Conservation (phyloP, 768 basidiomycete species). For the Hypsizygus marmoreus region DNA sequence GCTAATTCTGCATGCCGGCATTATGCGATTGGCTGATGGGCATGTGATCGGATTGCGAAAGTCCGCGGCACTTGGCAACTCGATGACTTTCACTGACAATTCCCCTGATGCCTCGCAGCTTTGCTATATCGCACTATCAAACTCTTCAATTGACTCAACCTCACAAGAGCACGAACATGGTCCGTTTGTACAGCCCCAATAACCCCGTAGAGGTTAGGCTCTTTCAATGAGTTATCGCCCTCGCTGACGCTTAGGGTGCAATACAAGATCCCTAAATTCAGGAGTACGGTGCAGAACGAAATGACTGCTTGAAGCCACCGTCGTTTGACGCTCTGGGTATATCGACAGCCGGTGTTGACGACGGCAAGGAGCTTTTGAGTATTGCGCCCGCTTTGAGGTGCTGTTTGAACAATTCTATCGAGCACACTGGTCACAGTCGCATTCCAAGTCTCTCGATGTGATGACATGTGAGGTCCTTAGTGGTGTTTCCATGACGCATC, state of each 20-base stretch:
- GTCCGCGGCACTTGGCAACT: too few relatives aligned
- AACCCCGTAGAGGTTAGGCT: constrained; percentile 8
- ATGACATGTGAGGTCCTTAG: too few relatives aligned
- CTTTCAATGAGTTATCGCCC: constrained; percentile 5
- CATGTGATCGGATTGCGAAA: too few relatives aligned
- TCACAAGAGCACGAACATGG: constrained; percentile 9
- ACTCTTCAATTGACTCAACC: constrained; percentile 1
- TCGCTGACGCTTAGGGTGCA: constrained; percentile 9
- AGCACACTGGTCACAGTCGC: too few relatives aligned
- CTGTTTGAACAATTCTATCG: constrained; percentile 21
- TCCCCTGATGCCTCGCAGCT: too few relatives aligned
- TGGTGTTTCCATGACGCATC: too few relatives aligned
- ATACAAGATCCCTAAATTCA: constrained; percentile 11
- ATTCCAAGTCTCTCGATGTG: too few relatives aligned
- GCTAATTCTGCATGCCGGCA: constrained; percentile 2
- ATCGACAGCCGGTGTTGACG: constrained; percentile 11
- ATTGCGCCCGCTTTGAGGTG: constrained; percentile 2
- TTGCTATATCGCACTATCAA: constrained; percentile 2
- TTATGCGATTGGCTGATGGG: constrained; percentile 3
- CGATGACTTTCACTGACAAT: too few relatives aligned
- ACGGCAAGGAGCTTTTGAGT: constrained; percentile 12
- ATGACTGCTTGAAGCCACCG: constrained; percentile 22
- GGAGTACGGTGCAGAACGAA: constrained; percentile 11
- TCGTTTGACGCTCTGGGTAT: constrained; percentile 5
- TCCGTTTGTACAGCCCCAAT: constrained; percentile 11